A percentile compares a stretch with the other conserved stretches of the same genome.
phyloP scores from a whole-genome alignment of 2,329 filamentous ascomycete genomes.

The Arthrobotrys sinensis region DNA sequence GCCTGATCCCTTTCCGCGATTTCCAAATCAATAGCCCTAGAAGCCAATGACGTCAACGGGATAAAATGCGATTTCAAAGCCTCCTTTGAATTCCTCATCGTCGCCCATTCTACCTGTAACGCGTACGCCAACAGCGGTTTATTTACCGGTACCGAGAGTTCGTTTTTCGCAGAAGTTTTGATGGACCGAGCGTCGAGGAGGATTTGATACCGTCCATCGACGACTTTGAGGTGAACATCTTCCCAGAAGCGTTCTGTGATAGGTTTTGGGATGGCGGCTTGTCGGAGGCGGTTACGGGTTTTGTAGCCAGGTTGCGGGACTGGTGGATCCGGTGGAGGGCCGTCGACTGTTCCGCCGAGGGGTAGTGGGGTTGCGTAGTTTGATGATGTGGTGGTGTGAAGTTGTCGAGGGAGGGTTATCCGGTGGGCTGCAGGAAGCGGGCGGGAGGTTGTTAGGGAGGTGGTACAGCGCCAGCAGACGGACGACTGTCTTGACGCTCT shows the following conservation, averaged over 20 bases:
- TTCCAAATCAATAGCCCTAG: constrained; percentile 85
- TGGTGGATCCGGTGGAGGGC: constrained; percentile 53
- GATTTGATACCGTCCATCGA: constrained; percentile 47
- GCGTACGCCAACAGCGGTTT: constrained; percentile 88
- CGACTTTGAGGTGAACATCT: constrained; percentile 48
- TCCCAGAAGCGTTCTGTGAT: constrained; percentile 59
- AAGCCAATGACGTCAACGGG: constrained; percentile 86
- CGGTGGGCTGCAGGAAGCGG: constrained; percentile 32
- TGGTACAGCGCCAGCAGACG: constrained; percentile 48
- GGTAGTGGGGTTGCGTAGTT: constrained; percentile 52
- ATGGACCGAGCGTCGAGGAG: constrained; percentile 79
- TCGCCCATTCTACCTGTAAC: constrained; percentile 94
- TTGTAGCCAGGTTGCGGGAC: constrained; percentile 46
- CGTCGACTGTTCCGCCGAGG: constrained; percentile 55
- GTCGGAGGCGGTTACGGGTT: constrained; percentile 33
- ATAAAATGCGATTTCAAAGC: constrained; percentile 91
- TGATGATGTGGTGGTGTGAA: constrained; percentile 31
- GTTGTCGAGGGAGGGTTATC: constrained; percentile 24
- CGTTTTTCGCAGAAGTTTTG: constrained; percentile 73
- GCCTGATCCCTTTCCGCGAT: constrained; percentile 73
- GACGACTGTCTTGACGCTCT: constrained; percentile 25
- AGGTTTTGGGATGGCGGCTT: constrained; percentile 42
- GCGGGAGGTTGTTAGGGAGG: constrained; percentile 21
- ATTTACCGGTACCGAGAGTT: constrained; percentile 79
- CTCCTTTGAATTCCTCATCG: constrained; percentile 79